Base-by-base conservation (phyloP, 129 eudicot genomes). In the Chrysanthemum makinoi region DNA sequence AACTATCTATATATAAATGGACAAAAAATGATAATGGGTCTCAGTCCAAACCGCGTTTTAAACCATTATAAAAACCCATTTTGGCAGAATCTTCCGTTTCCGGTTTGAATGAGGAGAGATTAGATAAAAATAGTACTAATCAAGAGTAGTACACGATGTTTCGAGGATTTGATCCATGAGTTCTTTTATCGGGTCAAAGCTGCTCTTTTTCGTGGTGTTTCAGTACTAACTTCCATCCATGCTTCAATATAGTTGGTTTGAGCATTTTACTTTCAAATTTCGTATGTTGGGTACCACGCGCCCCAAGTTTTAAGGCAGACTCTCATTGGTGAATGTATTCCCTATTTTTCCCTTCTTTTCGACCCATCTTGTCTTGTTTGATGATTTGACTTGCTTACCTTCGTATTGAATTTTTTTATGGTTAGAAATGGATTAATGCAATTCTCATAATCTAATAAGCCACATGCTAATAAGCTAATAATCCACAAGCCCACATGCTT, bases 321-420 rank as follows among this genome's bases (percentile, higher is more conserved):
- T 84, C 97, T 82, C 89, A 95, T 76, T 0, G 99, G 99, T 33
- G 99, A 95, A 78, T 89, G 58, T 84, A 77, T 70, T 95, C 99
- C 79, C 97, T 80, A 47, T 56, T 48, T 80, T 80, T 95, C 44
- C 96, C 99, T 1, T 77, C 87, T 90, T 81, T 95, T 58, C 78
- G 77, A 70, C 81, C 80, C 82, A 80, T 77, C 85, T 84, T 78
- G 16, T 74, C 81, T 76, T 80, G 76, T 70, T 84, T 95, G 57
- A 82, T 10, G 84, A 70, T 75, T 81, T 95, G 53, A 85, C 86
- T 66, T 77, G 94, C 81, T 85, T 84, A 26, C 60, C 65, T 68
- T 83, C 94, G 12, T 51, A 59, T 63, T 75, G 39, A 79, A 52
- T 67, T 79, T 79, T 55, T 72, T 59, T 77, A 65, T 66, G 22